These are phyloP conservation scores for carrot (Daucus carota) DNA, from an alignment of 129 eudicot genomes.

Conservation along the genomic window DNA sequence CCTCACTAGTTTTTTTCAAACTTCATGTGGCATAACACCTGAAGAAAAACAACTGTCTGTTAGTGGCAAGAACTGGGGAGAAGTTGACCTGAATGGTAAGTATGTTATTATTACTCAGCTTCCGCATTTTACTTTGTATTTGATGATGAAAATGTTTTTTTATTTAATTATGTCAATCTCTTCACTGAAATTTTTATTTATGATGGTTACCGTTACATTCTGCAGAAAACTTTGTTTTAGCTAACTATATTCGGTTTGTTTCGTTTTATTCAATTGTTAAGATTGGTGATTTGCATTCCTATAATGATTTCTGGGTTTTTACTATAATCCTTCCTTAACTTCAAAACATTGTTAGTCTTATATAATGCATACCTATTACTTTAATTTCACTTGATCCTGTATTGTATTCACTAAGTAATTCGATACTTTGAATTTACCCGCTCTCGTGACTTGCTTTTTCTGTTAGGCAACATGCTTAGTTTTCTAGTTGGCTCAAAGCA, in stretches of 20 bases:
- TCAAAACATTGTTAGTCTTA: neutral
- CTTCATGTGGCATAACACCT: slow-evolving; percentile 54
- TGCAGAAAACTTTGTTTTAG: neutral
- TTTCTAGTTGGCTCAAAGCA: slow-evolving; percentile 80
- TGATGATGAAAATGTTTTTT: neutral
- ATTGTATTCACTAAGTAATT: neutral
- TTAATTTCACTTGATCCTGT: neutral
- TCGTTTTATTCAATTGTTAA: neutral
- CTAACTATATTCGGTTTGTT: neutral
- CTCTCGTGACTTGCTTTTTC: neutral
- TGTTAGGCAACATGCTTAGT: slow-evolving; percentile 73
- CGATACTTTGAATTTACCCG: too few species aligned
- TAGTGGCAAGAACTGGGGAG: slow-evolving; percentile 96
- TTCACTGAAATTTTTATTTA: neutral
- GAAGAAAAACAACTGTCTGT: slow-evolving; percentile 95
- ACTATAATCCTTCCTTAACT: neutral
- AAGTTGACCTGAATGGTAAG: slow-evolving; percentile 86
- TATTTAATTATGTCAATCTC: neutral
- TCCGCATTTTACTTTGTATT: neutral
- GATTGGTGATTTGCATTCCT: neutral
- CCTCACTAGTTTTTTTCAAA: slow-evolving; percentile 71
- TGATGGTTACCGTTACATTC: neutral
- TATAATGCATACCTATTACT: neutral
- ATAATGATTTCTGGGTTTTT: neutral
- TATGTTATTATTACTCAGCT: slow-evolving; percentile 2